Evolutionary conservation across 2,329 filamentous ascomycete species (phyloP).

Genomic region (Sporothrix inflata): DNA sequence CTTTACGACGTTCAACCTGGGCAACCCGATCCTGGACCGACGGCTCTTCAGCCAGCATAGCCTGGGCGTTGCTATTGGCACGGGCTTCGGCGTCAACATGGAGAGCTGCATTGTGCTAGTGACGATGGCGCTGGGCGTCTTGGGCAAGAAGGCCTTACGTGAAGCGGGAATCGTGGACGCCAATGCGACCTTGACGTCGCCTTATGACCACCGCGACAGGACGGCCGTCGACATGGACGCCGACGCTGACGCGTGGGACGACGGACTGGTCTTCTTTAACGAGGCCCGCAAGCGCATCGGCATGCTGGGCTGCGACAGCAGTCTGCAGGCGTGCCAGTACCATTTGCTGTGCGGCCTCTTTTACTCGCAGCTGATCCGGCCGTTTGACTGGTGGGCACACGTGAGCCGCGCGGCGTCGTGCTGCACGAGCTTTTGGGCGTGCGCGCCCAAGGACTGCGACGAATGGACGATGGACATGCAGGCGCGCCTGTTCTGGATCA

Average conservation of each 20-base stretch:
- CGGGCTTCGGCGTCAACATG: conserved; percentile 54
- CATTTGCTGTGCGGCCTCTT: conserved; percentile 51
- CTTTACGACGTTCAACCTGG: conserved; percentile 58
- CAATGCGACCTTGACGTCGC: neutral
- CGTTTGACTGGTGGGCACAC: conserved; percentile 58
- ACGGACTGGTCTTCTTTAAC: conserved; percentile 56
- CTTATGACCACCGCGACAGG: neutral
- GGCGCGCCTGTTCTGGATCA: conserved; percentile 58
- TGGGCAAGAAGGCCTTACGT: conserved; percentile 53
- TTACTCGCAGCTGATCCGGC: conserved; percentile 55
- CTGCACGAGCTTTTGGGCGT: conserved; percentile 52
- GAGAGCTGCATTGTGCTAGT: conserved; percentile 56
- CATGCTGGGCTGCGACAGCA: conserved; percentile 37
- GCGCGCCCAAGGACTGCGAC: conserved; percentile 50
- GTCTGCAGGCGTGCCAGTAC: conserved; percentile 55
- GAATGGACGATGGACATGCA: conserved; percentile 61
- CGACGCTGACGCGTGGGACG: conserved; percentile 29
- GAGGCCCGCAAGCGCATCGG: conserved; percentile 56
- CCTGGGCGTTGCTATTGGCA: conserved; percentile 52
- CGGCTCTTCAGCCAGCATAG: conserved; percentile 55
- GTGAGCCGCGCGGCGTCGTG: conserved; percentile 55
- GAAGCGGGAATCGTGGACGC: conserved; percentile 53
- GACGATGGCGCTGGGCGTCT: conserved; percentile 55
- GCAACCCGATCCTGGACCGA: conserved; percentile 56
- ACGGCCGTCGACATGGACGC: neutral